Percentiles rank a stretch among this genome's conserved stretches.
Evolutionary conservation across 768 basidiomycete genomes (phyloP).

Genomic region (Tephrocybe sp.): DNA sequence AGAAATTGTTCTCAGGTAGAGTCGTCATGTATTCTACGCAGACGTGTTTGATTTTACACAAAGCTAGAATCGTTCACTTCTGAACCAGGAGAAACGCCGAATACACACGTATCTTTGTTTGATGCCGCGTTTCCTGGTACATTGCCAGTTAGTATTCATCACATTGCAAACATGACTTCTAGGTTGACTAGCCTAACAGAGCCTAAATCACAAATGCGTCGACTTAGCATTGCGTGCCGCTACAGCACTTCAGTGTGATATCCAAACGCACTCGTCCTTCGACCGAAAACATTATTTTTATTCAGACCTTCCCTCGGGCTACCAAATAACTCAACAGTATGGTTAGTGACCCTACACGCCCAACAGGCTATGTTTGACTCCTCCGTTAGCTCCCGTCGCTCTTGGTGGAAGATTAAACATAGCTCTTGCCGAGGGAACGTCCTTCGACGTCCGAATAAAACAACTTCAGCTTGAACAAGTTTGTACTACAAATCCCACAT

Average conservation of each 20-base stretch:
- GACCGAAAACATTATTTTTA: constrained; percentile 99
- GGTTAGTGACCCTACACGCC: constrained; percentile 37
- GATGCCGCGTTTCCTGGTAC: constrained; percentile 95
- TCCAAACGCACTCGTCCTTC: constrained; percentile 76
- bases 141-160: constrained; percentile 62
- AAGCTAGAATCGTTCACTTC: constrained; percentile 38
- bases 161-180: not conserved
- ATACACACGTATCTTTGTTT: constrained; percentile 69
- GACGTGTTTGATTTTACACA: not conserved
- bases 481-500: constrained; percentile 9
- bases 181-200: constrained; percentile 28
- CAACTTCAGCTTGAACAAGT: constrained; percentile 98
- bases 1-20: constrained; percentile 82
- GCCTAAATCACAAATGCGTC: constrained; percentile 65
- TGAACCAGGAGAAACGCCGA: constrained; percentile 49
- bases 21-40: not conserved
- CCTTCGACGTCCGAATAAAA: constrained; percentile 69
- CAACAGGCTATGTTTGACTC: not conserved
- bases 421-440: constrained; percentile 31
- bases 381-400: constrained; percentile 70
- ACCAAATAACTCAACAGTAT: constrained; percentile 97
- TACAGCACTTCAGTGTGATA: constrained; percentile 62
- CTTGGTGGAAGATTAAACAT: constrained; percentile 54
- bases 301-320: constrained; percentile 88
- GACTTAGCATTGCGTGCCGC: constrained; percentile 80